Base-by-base conservation (phyloP, 1,284 basidiomycete genomes). In the Fomes fomentarius region DNA sequence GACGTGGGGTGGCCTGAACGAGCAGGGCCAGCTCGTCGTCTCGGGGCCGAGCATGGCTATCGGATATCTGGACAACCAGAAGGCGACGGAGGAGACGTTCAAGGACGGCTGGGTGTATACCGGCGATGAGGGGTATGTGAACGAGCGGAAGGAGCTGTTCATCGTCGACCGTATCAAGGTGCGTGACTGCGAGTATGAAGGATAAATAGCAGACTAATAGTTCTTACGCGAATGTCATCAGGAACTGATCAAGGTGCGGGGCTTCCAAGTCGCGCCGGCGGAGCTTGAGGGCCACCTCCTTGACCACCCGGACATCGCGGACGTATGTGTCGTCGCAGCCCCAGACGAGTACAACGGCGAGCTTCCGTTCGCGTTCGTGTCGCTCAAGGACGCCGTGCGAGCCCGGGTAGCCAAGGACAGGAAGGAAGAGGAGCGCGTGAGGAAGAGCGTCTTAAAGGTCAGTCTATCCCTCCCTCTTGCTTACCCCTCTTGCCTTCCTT, bases 331-430 rank as follows among this genome's bases (percentile, higher is more conserved):
- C 10, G 84, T 93, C 17, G 82, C 87, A 1, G 70, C 91, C 3
- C 79, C 78, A 0, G 88, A 93, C 65, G 89, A 92, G 25, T 87
- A 83, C 62, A 86, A 80, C 43, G 93, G 92, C 34, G 93, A 94
- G 67, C 64, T 91, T 4, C 91, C 93, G 0, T 69, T 89, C 46
- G 89, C 89, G 1, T 93, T 83, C 64, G 74, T 93, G 17, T 83
- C 85, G 3, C 76, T 85, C 11, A 76, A 75, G 51, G 68, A 76
- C 7, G 67, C 73, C 4, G 78, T 82, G 0, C 68, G 69, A n/a
- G 65, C 71, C 47, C 74, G 76, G 15, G 69, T 78, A 25, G 63
- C 70, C 57, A 42, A 56, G 21, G 70, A 75, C 56, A 61, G 74
- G 5, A 40, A 47, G 0, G 76, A 73, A 12, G 71, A 63, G 3